Conservation (phyloP, 495 filamentous ascomycete genomes). For the Hypoxylon intermedium region DNA sequence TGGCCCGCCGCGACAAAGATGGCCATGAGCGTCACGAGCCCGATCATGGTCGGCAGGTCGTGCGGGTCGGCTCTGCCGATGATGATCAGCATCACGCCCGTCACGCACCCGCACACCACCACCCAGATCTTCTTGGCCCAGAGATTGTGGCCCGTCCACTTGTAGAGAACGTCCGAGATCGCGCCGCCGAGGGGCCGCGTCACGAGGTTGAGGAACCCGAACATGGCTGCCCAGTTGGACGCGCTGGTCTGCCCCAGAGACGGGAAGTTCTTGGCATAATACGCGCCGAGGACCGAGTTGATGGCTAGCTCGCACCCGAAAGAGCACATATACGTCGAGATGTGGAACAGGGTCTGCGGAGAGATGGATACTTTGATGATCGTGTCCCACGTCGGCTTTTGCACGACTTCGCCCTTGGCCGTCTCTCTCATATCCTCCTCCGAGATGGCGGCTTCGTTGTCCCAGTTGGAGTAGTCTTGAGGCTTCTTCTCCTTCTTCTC, state of each 20-base stretch:
- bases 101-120: constrained; percentile 65
- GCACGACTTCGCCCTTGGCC: constrained; percentile 68
- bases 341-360: constrained; percentile 70
- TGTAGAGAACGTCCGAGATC: constrained; percentile 75
- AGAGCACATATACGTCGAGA: constrained; percentile 79
- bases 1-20: constrained; percentile 82
- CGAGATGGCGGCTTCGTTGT: constrained; percentile 60
- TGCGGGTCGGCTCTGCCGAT: constrained; percentile 73
- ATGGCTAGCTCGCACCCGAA: constrained; percentile 88
- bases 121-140: constrained; percentile 82
- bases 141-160: constrained; percentile 59
- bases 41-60: constrained; percentile 70
- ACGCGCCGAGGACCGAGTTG: constrained; percentile 80
- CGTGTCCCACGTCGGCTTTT: constrained; percentile 69
- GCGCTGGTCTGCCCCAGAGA: constrained; percentile 73
- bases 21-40: constrained; percentile 73
- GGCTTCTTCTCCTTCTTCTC: constrained; percentile 51
- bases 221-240: constrained; percentile 86
- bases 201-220: constrained; percentile 83
- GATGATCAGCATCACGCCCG: constrained; percentile 71
- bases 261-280: constrained; percentile 81
- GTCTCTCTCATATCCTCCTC: constrained; percentile 64
- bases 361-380: constrained; percentile 65
- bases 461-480: constrained; percentile 43
- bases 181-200: constrained; percentile 79